phyloP scores from a whole-genome alignment of 768 basidiomycete species.

The Piloderma croceum region DNA sequence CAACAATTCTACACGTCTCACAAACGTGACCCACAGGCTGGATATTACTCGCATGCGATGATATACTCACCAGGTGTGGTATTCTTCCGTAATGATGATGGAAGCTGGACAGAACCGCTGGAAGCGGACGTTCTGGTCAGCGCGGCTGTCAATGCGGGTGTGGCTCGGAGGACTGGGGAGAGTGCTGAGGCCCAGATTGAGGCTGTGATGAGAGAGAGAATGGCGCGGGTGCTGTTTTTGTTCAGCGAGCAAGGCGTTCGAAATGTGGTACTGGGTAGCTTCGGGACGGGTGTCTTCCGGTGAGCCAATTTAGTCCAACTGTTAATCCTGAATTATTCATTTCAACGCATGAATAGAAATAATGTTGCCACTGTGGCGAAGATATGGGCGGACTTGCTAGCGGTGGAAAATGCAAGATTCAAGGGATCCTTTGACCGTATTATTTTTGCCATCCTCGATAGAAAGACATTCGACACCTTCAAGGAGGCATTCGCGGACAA shows the following conservation, averaged over 20 bases:
- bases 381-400: neutral
- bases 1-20: neutral
- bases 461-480: neutral
- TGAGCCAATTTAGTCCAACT: too few species aligned
- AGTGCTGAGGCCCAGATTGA: neutral
- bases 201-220: neutral
- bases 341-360: neutral
- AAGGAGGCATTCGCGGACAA: neutral
- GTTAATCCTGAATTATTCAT: too few species aligned
- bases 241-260: neutral
- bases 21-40: neutral
- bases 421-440: neutral
- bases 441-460: neutral
- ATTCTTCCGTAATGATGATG: neutral
- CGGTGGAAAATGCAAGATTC: neutral
- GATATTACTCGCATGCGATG: neutral
- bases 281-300: too few species aligned
- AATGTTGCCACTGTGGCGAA: neutral
- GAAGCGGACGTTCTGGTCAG: neutral
- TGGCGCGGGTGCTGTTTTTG: neutral
- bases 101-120: neutral
- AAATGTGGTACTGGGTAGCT: neutral
- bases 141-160: neutral
- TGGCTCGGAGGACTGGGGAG: neutral
- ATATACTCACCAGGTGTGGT: neutral